A percentile compares a stretch with the other conserved stretches of the same genome.
Evolutionary conservation across 2,329 filamentous ascomycete species (phyloP).

Genomic region (Xylogone sp.): DNA sequence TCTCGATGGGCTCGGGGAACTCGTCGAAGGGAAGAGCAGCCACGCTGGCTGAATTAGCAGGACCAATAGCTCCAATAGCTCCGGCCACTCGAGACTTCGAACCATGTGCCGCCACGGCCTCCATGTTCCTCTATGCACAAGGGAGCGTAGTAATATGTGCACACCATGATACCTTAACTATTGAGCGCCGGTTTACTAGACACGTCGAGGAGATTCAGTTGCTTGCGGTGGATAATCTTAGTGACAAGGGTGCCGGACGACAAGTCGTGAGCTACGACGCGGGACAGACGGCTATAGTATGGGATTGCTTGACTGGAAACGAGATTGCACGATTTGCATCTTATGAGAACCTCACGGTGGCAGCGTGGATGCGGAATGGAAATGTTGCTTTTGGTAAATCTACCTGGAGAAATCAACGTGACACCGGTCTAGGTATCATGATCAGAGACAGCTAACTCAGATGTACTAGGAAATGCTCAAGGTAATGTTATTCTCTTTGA

Average conservation of each 20-base stretch:
- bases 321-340: conserved; percentile 90
- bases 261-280: conserved; percentile 91
- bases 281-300: conserved; percentile 89
- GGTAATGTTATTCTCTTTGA: conserved; percentile 95
- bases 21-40: conserved; percentile 45
- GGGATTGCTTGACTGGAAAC: conserved; percentile 90
- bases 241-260: conserved; percentile 78
- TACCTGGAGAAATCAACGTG: conserved; percentile 2
- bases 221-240: conserved; percentile 86
- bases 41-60: conserved; percentile 47
- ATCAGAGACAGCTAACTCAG: conserved; percentile 11
- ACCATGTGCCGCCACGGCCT: conserved; percentile 85
- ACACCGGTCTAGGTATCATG: conserved; percentile 1
- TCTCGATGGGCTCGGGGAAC: conserved; percentile 54
- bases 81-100: conserved; percentile 62
- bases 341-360: conserved; percentile 80
- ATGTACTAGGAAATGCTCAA: conserved; percentile 73
- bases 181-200: conserved; percentile 80
- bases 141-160: conserved; percentile 79
- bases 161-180: conserved; percentile 86
- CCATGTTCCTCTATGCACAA: conserved; percentile 86
- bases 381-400: conserved; percentile 90
- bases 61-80: conserved; percentile 45
- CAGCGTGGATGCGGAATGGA: conserved; percentile 94
- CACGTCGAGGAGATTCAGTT: conserved; percentile 82